These are phyloP conservation scores for Kalanchoe fedtschenkoi DNA, from an alignment of 164 flowering plant genomes.

Conservation along the genomic window DNA sequence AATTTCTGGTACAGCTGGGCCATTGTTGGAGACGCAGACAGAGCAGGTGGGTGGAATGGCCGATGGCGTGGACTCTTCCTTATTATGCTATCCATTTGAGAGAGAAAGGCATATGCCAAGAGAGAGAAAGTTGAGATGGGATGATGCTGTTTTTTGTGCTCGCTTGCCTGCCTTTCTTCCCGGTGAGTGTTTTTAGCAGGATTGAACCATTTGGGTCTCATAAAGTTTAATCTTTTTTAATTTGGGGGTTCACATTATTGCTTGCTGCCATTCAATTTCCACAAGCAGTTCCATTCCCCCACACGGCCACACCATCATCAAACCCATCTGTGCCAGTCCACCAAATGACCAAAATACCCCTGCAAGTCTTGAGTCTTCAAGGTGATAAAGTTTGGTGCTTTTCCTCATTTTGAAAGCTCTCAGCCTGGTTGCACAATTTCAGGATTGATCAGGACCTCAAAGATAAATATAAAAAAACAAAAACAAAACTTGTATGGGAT, in stretches of 20 bases:
- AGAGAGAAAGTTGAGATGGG: neutral
- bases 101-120: neutral
- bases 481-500: neutral
- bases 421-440: neutral
- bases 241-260: neutral
- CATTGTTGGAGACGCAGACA: conserved; percentile 21
- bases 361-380: neutral
- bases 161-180: neutral
- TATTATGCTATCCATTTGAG: neutral
- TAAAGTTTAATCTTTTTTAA: neutral
- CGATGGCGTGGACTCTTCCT: neutral
- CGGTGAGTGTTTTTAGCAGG: neutral
- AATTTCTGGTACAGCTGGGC: conserved; percentile 46
- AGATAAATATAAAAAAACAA: too few relatives aligned
- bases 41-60: conserved; percentile 7
- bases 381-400: neutral
- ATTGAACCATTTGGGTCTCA: neutral
- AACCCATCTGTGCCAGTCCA: neutral
- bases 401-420: neutral
- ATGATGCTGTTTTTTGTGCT: conserved; percentile 2
- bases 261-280: neutral
- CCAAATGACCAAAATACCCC: neutral
- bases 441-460: neutral
- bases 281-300: neutral
- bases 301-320: neutral